A percentile compares a stretch with the other conserved stretches of the same genome.
phyloP scores from a whole-genome alignment of 1,139 yeast species.

The Candida tetrigidarum region DNA sequence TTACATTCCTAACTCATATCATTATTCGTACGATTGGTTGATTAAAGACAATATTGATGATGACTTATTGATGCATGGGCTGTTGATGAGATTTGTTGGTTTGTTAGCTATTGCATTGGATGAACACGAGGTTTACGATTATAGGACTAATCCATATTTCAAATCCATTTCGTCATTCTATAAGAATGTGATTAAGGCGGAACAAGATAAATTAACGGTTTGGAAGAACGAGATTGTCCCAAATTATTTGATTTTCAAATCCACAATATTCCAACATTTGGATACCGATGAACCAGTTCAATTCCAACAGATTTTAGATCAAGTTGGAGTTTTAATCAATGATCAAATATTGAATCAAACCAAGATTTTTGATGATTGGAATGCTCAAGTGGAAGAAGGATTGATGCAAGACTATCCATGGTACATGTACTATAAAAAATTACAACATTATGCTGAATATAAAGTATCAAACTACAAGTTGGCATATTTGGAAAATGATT shows the following conservation, averaged over 20 bases:
- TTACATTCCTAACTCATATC: slow-evolving; percentile 43
- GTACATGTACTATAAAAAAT: slow-evolving; percentile 62
- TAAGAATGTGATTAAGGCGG: slow-evolving; percentile 19
- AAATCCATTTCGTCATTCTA: slow-evolving; percentile 23
- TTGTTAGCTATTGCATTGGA: slow-evolving; percentile 39
- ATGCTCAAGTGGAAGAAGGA: slow-evolving; percentile 44
- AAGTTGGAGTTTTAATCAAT: slow-evolving; percentile 20
- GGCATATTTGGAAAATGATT: slow-evolving; percentile 49
- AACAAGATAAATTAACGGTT: slow-evolving; percentile 17
- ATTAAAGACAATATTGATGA: slow-evolving; percentile 31
- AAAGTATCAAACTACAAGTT: slow-evolving; percentile 58
- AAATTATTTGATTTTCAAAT: slow-evolving; percentile 24
- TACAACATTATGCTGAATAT: slow-evolving; percentile 60
- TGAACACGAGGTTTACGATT: slow-evolving; percentile 48
- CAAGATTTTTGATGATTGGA: slow-evolving; percentile 38
- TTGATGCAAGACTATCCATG: slow-evolving; percentile 70
- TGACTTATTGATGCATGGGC: slow-evolving; percentile 37
- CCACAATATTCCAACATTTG: slow-evolving; percentile 27
- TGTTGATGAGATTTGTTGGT: slow-evolving; percentile 44
- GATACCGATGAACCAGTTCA: slow-evolving; percentile 20
- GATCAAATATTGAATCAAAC: slow-evolving; percentile 21
- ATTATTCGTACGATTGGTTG: slow-evolving; percentile 41
- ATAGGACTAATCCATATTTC: slow-evolving; percentile 29
- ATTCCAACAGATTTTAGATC: slow-evolving; percentile 25
- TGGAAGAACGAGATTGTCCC: slow-evolving; percentile 31